Evolutionary conservation across 108 stramenopile species (phyloP), one percentile per base, ranked within the genome.

Genomic region (Stephanodiscus minutulus): DNA sequence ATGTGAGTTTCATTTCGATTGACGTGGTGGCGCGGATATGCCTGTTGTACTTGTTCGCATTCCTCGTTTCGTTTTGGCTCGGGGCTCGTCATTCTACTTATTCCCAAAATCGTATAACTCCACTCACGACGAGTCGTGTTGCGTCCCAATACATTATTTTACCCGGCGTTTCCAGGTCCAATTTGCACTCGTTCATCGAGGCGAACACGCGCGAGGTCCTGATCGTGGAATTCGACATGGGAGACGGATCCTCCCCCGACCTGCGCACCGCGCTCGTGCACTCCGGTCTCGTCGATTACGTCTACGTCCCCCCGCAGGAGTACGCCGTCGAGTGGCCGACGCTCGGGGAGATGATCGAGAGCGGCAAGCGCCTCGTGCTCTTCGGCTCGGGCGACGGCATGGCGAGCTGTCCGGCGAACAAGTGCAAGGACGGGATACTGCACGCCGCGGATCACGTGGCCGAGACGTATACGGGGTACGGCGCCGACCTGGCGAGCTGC

Each of bases 181-280:
- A 41, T 36, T 63, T 18, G 22, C 41, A 22, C 1, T 2, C 49
- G 33, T 31, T 41, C 69, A 70, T 17, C 10, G 66, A 74, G 39
- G 27, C 80, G n/a, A 80, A 85, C 63, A 84, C 84, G 0, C 53
- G 71, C 0, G 84, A 91, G 67, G 73, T 88, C 0, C 59, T 92
- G 49, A 53, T 92, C 15, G 28, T 92, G 13, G 68, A 86, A 53
- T 68, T 89, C 27, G 74, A 92, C 75, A 61, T 92, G 37, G 78
- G 76, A 41, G 83, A 72, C 29, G 71, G 73, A 35, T 56, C 50
- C 21, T 58, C 63, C 21, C 35, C 68, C 28, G 29, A 55, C 7
- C 50, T 75, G 15, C 70, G 48, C 7, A 21, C 31, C 24, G 74
- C 74, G 3, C 44, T 76, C 31, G 60, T 70, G 22, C 48, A 70